phyloP scores from a whole-genome alignment of 352 stramenopile genomes.

The Albugo candida region DNA sequence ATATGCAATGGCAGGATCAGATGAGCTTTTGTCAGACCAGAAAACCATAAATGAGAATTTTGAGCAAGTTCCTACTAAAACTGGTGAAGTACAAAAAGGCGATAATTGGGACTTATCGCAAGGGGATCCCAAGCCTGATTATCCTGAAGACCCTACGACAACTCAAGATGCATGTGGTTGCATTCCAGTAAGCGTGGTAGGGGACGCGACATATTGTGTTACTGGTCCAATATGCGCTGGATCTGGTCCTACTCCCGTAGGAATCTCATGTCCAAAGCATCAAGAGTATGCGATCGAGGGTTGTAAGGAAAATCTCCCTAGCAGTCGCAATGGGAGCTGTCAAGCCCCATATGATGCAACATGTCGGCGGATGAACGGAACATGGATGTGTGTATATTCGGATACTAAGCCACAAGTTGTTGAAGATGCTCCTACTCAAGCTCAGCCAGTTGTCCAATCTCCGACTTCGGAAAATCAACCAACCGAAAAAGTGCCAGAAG shows the following conservation, averaged over 20 bases:
- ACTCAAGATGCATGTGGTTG: conserved; percentile 4
- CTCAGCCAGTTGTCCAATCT: too few relatives aligned
- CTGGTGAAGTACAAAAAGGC: too few relatives aligned
- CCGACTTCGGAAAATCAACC: too few relatives aligned
- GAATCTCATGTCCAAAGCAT: conserved; percentile 14
- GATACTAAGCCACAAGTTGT: not conserved
- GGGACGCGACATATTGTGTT: conserved; percentile 26
- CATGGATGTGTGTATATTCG: conserved; percentile 7
- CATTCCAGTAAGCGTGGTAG: conserved; percentile 16
- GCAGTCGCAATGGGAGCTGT: conserved; percentile 5
- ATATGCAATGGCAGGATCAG: too few relatives aligned
- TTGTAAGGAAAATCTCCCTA: not conserved
- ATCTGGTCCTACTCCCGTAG: conserved; percentile 8
- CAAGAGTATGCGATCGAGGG: not conserved
- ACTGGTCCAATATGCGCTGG: conserved; percentile 13
- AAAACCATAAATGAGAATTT: too few relatives aligned
- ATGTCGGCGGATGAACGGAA: conserved; percentile 10
- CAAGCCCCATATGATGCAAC: conserved; percentile 6
- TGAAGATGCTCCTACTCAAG: too few relatives aligned
- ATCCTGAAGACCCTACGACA: not conserved
- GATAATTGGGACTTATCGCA: too few relatives aligned
- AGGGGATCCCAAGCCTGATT: too few relatives aligned
- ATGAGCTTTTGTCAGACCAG: too few relatives aligned
- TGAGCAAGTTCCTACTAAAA: too few relatives aligned
- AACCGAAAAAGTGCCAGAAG: too few relatives aligned